Evolutionary conservation across 495 filamentous ascomycete genomes (phyloP), one percentile per base, ranked within the genome.

Genomic region (Penicillium argentinense): DNA sequence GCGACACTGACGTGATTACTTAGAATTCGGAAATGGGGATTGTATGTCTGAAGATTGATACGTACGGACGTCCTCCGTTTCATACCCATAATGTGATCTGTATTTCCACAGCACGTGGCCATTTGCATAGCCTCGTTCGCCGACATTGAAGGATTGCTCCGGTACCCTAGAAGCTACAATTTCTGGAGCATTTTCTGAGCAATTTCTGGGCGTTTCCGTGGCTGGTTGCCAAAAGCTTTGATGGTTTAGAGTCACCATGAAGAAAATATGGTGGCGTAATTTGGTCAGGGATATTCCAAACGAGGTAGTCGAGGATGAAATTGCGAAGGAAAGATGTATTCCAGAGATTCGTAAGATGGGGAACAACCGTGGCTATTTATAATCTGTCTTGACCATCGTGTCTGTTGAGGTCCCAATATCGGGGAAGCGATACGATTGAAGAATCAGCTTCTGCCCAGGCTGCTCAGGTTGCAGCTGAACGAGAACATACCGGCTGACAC

Each of bases 191-290:
- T 34, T 34, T n/a, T 34, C 30, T 13, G 30, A 34, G n/a, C 5
- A 34, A 6, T 34, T 14, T 34, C n/a, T 34, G 5, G n/a, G 17
- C 5, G 17, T 6, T 34, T 13, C 30, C 17, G n/a, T 7, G 30
- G 36, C 12, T 13, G 36, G 36, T 13, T 39, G 36, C 36, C 36
- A 39, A 39, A 39, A 39, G 13, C 24, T 39, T 39, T 39, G 36
- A 13, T 39, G 19, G 12, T 39, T 39, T 12, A 39, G 36, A 9
- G 36, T 39, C 2, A 39, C 36, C 18, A 39, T 39, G 5, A n/a
- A n/a, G n/a, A n/a, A n/a, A n/a, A n/a, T n/a, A n/a, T n/a, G n/a
- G n/a, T n/a, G n/a, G n/a, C n/a, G n/a, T n/a, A n/a, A n/a, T n/a
- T n/a, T n/a, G n/a, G n/a, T n/a, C n/a, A n/a, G n/a, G n/a, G n/a